A percentile compares a stretch with the other conserved stretches of the same genome.
These are phyloP conservation scores for Xylariaceae sp. DNA, from an alignment of 2,329 filamentous ascomycete species.

Conservation along the genomic window DNA sequence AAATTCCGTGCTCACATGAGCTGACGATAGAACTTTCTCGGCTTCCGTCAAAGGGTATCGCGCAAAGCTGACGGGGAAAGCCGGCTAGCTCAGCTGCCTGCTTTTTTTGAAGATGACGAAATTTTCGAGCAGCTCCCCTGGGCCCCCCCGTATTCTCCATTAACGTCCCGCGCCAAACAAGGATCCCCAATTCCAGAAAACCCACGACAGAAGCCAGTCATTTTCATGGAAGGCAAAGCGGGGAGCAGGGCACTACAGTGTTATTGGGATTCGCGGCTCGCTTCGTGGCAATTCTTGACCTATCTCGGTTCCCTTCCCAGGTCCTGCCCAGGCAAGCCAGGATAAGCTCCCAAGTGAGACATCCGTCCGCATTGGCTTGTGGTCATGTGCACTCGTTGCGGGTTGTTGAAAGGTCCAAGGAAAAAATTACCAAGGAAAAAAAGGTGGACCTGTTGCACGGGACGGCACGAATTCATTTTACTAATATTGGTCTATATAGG, in stretches of 20 bases:
- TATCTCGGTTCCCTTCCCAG: constrained; percentile 11
- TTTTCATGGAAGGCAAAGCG: constrained; percentile 14
- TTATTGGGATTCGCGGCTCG: constrained; percentile 10
- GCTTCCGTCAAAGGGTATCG: too few relatives aligned
- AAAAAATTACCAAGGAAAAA: too few relatives aligned
- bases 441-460: not conserved
- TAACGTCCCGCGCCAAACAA: constrained; percentile 2
- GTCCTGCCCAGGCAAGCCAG: constrained; percentile 1
- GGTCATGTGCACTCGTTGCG: constrained; percentile 21
- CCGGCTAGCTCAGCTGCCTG: too few relatives aligned
- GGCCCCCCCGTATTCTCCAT: not conserved
- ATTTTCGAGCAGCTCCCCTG: constrained; percentile 4
- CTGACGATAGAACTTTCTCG: too few relatives aligned
- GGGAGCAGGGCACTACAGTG: too few relatives aligned
- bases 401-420: not conserved
- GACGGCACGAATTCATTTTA: constrained; percentile 1
- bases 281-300: too few relatives aligned
- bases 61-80: too few relatives aligned
- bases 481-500: not conserved
- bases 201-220: not conserved
- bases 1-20: too few relatives aligned
- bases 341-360: constrained; percentile 17
- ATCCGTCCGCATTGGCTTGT: constrained; percentile 23
- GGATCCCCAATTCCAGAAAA: constrained; percentile 9
- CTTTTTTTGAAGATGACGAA: too few relatives aligned